Evolutionary conservation across 148 eudicot species (phyloP).

Genomic region (Dysphania ambrosioides): DNA sequence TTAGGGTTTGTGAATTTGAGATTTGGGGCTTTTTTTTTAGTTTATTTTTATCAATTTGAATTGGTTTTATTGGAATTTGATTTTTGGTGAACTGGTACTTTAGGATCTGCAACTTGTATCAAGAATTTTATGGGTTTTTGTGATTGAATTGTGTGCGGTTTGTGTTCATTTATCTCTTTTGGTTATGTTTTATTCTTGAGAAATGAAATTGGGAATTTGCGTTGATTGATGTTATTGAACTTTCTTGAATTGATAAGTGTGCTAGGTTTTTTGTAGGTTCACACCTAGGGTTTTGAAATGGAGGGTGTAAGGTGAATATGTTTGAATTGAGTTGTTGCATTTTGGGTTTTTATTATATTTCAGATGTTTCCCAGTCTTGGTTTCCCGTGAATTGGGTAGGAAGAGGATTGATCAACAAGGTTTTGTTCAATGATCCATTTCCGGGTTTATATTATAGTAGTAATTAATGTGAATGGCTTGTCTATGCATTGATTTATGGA

Average conservation of each 20-base stretch:
- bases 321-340: background rate
- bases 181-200: background rate
- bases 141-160: background rate
- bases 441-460: background rate
- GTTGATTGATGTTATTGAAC: slow-evolving; percentile 9
- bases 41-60: background rate
- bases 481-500: background rate
- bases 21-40: slow-evolving; percentile 5
- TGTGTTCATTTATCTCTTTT: slow-evolving; percentile 11
- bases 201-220: background rate
- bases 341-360: background rate
- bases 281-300: slow-evolving; percentile 21
- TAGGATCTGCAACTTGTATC: background rate
- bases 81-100: background rate
- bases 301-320: background rate
- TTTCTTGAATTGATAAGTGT: background rate
- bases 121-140: background rate
- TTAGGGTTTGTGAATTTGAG: slow-evolving; percentile 21
- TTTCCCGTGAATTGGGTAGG: slow-evolving; percentile 1
- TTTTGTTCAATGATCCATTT: background rate
- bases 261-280: slow-evolving; percentile 1
- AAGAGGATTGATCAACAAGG: background rate
- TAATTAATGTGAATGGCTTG: background rate
- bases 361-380: background rate
- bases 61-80: slow-evolving; percentile 10